Conservation (phyloP, 2,329 filamentous ascomycete genomes). For the Emergomyces africanus region DNA sequence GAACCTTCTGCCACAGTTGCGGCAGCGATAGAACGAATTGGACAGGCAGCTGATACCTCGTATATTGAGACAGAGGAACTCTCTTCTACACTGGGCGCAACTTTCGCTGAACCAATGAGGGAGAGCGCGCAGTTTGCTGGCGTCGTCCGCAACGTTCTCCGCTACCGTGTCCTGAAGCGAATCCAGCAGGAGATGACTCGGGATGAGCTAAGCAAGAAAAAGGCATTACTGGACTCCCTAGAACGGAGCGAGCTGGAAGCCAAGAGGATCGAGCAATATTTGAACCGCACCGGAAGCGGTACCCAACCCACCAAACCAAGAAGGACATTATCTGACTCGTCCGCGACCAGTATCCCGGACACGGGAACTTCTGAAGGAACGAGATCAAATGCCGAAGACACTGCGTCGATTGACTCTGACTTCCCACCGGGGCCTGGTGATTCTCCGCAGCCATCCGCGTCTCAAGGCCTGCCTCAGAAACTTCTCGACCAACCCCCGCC, state of each 20-base stretch:
- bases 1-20: constrained; percentile 82
- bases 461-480: constrained; percentile 50
- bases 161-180: constrained; percentile 82
- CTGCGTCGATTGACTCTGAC: constrained; percentile 86
- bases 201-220: constrained; percentile 85
- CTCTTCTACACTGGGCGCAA: constrained; percentile 74
- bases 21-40: constrained; percentile 83
- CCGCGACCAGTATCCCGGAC: constrained; percentile 29
- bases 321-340: constrained; percentile 51
- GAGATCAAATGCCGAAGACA: constrained; percentile 56
- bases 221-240: constrained; percentile 66
- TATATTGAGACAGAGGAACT: constrained; percentile 94
- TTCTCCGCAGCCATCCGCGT: constrained; percentile 52
- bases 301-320: constrained; percentile 40
- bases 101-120: constrained; percentile 93
- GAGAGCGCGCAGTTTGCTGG: constrained; percentile 96
- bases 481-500: constrained; percentile 19
- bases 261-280: constrained; percentile 83
- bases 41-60: constrained; percentile 88
- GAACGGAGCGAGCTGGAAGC: constrained; percentile 90
- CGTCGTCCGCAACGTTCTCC: constrained; percentile 76
- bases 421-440: constrained; percentile 85
- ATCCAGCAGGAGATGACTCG: constrained; percentile 96
- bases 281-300: constrained; percentile 50
- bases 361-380: constrained; percentile 31